phyloP scores from a whole-genome alignment of 2,329 filamentous ascomycete genomes.

The Coniochaeta sp. region DNA sequence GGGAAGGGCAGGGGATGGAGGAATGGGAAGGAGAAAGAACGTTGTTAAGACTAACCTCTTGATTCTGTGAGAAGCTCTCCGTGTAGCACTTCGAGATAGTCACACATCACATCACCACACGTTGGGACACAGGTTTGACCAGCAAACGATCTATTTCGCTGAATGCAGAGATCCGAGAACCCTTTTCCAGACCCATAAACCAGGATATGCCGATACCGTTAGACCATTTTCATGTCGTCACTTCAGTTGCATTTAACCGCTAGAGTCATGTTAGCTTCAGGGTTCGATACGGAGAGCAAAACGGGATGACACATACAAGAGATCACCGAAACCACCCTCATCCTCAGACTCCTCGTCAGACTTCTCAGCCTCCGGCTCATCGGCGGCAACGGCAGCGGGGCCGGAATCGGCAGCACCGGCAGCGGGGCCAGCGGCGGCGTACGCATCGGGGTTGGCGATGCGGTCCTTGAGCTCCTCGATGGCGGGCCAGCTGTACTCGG shows the following conservation, averaged over 20 bases:
- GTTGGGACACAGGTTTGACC: constrained; percentile 33
- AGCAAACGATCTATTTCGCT: constrained; percentile 42
- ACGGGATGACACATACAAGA: constrained; percentile 51
- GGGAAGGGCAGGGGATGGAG: constrained; percentile 7
- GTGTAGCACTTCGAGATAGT: neutral
- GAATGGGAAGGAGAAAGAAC: too few relatives aligned
- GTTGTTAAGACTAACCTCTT: constrained; percentile 36
- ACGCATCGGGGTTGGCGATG: constrained; percentile 97
- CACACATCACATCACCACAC: too few relatives aligned
- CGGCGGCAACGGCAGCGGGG: constrained; percentile 47
- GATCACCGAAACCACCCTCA: constrained; percentile 70
- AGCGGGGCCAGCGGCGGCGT: constrained; percentile 74
- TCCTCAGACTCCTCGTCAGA: constrained; percentile 63
- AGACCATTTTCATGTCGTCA: neutral
- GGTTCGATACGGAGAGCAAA: neutral
- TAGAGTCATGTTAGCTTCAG: constrained; percentile 32
- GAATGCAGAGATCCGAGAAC: constrained; percentile 27
- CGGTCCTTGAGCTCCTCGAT: constrained; percentile 99
- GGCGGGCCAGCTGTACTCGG: constrained; percentile 88
- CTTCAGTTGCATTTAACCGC: constrained; percentile 41
- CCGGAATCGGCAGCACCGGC: constrained; percentile 49
- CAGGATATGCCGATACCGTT: constrained; percentile 17
- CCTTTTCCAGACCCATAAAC: constrained; percentile 36
- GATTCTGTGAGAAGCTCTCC: neutral
- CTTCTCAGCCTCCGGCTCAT: constrained; percentile 53